Base-by-base conservation (phyloP, 2,329 filamentous ascomycete species). In the Coniochaeta pulveracea region DNA sequence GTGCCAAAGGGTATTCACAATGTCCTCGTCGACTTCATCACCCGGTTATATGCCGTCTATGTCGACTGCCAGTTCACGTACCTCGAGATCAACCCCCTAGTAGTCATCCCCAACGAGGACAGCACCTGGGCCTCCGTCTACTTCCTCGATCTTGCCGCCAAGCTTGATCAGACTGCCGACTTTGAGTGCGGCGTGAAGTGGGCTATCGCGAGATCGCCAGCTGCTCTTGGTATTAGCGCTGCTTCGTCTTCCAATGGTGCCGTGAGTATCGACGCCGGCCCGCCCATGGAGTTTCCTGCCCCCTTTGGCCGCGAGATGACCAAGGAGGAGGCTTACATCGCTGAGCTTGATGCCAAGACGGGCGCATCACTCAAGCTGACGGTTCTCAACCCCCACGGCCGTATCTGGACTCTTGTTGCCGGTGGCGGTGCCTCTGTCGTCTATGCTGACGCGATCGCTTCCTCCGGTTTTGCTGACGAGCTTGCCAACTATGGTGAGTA, bases 31-130 rank as follows among this genome's bases (percentile, higher is more conserved):
- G 91, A 98, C 74, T 98, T 98, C 75, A 98, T 98, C 69, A 85
- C 85, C 54, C 80, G 91, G 51, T 74, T 98, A 47, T 98, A 98
- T 59, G 91, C 89, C 50, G 91, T 98, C 66, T 98, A 96, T 56
- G 91, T 96, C 45, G 91, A 98, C 72, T 93, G 85, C 77, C 91
- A 98, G 66, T 98, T 98, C 76, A 96, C 91, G 55, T 98, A 98
- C 71, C 85, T 98, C 50, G 91, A 98, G 67, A 98, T 98, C 73
- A 98, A 98, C 78, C 91, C 91, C 48, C 71, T 98, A 44, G 91
- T 98, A 41, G 91, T 95, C 57, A 89, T 98, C 52, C 91, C 91
- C 60, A 96, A 96, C 61, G 80, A 75, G 46, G 79, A 88, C 50
- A 82, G 75, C 56, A 96, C 89, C 47, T 94, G 86, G 38, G 91